Evolutionary conservation across 2,329 filamentous ascomycete genomes (phyloP), one percentile per base, ranked within the genome.

Genomic region (Ophiostoma himal-ulmi): DNA sequence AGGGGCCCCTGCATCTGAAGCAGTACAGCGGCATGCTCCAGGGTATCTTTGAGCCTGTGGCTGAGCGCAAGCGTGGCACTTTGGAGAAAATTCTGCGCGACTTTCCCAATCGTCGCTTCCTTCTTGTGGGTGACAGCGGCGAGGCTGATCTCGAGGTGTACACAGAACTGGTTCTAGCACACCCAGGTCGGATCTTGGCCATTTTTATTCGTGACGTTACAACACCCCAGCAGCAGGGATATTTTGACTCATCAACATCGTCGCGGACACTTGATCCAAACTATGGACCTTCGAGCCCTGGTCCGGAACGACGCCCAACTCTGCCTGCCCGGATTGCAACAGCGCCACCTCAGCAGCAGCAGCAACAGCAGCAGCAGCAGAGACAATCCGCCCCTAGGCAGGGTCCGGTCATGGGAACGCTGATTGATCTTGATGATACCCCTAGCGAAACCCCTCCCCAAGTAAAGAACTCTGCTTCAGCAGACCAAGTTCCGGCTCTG

Each of bases 131-230:
- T 10, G 95, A 99, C 78, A 97, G 94, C 75, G 95, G 96, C 52
- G 95, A 99, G 80, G 95, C 94, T 8, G 96, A 99, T 79, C 83
- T 99, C 3, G 96, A 99, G 78, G 93, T 98, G 0, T 99, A 99
- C 77, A 97, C 94, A 0, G 95, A 99, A 73, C 86, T 97, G n/a
- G 94, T 91, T 0, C 77, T 94, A 44, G 88, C 91, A 2, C 90
- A 98, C 75, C 94, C 94, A 0, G 91, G 91, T 0, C 87, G 92
- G 37, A 89, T 99, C 1, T 82, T 93, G 39, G 95, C 89, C 0
- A 88, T 99, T 7, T 98, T 98, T 79, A 98, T 99, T 74, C 87
- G 96, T 70, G 95, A 99, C 79, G 92, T 99, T 30, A 99, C 95
- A 0, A 97, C 93, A 0, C 86, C 90, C 0, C 86, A 91, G 52